phyloP scores from a whole-genome alignment of 305 asterid genomes.

The Fraxinus ornus region DNA sequence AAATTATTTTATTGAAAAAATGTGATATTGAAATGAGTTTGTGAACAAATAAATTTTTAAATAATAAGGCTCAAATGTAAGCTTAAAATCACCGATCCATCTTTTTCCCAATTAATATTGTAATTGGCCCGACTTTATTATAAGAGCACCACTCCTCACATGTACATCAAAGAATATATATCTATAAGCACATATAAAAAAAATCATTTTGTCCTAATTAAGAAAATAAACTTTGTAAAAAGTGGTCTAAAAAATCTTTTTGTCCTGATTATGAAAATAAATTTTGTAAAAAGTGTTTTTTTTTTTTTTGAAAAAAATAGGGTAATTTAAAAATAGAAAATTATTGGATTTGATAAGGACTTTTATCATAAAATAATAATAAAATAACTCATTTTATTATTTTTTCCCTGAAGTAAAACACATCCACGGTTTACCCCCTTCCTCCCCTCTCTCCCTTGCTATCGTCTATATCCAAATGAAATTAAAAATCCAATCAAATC shows the following conservation, averaged over 20 bases:
- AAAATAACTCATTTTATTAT: conserved; percentile 7
- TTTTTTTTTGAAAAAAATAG: too few relatives aligned
- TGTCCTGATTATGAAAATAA: too few relatives aligned
- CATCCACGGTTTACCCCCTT: conserved; percentile 8
- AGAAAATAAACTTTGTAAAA: too few relatives aligned
- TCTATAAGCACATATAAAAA: neutral
- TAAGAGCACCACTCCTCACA: neutral
- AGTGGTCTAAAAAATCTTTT: too few relatives aligned
- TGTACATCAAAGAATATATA: neutral
- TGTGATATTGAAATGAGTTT: too few relatives aligned
- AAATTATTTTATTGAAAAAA: too few relatives aligned
- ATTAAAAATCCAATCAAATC: conserved; percentile 19
- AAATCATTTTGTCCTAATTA: neutral
- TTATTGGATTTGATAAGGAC: neutral
- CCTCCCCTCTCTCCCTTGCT: conserved; percentile 16
- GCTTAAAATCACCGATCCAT: neutral
- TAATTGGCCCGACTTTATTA: neutral
- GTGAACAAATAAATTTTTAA: too few relatives aligned
- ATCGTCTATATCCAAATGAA: conserved; percentile 20
- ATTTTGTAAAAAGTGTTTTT: too few relatives aligned
- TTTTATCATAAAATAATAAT: neutral
- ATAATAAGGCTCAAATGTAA: neutral
- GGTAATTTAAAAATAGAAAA: too few relatives aligned
- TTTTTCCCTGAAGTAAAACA: conserved; percentile 19
- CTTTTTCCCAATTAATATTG: neutral